Evolutionary conservation across 2,329 filamentous ascomycete genomes (phyloP), one percentile per base, ranked within the genome.

Genomic region (Neoascochyta sp.): DNA sequence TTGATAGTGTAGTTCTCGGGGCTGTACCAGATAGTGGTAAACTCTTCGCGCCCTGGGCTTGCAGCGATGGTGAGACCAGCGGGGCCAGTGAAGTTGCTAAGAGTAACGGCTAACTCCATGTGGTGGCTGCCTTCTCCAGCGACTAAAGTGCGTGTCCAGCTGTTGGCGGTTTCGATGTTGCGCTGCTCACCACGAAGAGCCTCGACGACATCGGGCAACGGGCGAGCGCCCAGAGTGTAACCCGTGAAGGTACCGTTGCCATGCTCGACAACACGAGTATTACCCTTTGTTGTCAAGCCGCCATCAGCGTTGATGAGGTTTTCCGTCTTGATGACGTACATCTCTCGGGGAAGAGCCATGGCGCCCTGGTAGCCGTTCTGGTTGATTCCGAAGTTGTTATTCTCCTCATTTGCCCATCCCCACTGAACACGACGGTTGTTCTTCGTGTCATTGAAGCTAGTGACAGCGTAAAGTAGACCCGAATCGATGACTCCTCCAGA

Each of bases 391-490:
- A 67, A 69, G 32, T 62, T 50, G 25, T 62, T 62, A 29, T 63
- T 54, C 34, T 70, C 67, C 31, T 71, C 68, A 4, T 60, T 63
- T 3, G 63, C 57, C 68, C 67, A 71, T 4, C 65, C 67, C 57
- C 65, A 70, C 30, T 69, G 66, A 10, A 71, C 62, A 24, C 68
- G 65, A 12, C 68, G 63, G 41, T 69, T 58, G 52, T 68, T 62
- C 60, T 70, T 71, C 16, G 65, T 64, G 41, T 71, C 67, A 39
- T 67, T 63, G 60, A 71, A 70, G 41, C 62, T 67, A 5, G 64
- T 66, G 3, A 70, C 55, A 5, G 67, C 68, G 34, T 71, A 71
- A 4, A 64, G 55, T 5, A 63, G 46, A 28, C 67, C 68, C 43
- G 65, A 70, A 38, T 70, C 67, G 4, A 57, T 64, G 11, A 60